A percentile compares a stretch with the other conserved stretches of the same genome.
These are phyloP conservation scores for Venturia aucupariae DNA, from an alignment of 2,329 filamentous ascomycete genomes.

Conservation along the genomic window DNA sequence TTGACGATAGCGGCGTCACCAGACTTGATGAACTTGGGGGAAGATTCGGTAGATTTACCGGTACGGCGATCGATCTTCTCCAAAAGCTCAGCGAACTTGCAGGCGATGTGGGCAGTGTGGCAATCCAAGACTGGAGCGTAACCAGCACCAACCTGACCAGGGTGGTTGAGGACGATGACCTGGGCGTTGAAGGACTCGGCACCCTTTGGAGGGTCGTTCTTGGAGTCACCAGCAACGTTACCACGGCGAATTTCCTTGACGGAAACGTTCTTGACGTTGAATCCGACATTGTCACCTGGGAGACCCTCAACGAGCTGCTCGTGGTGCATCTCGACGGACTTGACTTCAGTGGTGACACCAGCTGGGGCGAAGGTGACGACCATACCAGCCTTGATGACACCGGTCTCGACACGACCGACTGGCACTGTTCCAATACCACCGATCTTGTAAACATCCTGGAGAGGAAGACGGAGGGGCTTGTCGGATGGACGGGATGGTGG, in stretches of 20 bases:
- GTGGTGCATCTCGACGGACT: conserved; percentile 99
- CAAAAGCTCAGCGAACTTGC: conserved; percentile 98
- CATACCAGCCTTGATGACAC: conserved; percentile 80
- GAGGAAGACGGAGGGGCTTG: conserved; percentile 99
- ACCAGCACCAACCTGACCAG: conserved; percentile 96
- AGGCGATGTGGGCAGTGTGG: conserved; percentile 99
- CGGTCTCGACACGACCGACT: conserved; percentile 99
- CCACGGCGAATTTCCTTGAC: conserved; percentile 99
- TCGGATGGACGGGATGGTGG: conserved; percentile 85
- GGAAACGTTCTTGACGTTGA: conserved; percentile 99
- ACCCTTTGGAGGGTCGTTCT: conserved; percentile 92
- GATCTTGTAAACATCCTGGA: conserved; percentile 99
- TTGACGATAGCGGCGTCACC: conserved; percentile 99
- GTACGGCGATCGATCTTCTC: conserved; percentile 99
- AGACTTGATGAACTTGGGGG: conserved; percentile 99
- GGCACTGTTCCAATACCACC: conserved; percentile 99
- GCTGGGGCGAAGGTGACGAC: conserved; percentile 97
- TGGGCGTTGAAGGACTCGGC: conserved; percentile 96
- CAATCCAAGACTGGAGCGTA: conserved; percentile 99
- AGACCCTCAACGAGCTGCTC: conserved; percentile 93
- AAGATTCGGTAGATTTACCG: conserved; percentile 86
- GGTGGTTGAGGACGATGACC: conserved; percentile 99
- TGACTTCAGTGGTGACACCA: conserved; percentile 99
- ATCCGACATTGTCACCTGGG: conserved; percentile 99
- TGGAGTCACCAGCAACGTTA: conserved; percentile 99